phyloP scores from a whole-genome alignment of 768 basidiomycete genomes.

The Podaxis mareebaensis region DNA sequence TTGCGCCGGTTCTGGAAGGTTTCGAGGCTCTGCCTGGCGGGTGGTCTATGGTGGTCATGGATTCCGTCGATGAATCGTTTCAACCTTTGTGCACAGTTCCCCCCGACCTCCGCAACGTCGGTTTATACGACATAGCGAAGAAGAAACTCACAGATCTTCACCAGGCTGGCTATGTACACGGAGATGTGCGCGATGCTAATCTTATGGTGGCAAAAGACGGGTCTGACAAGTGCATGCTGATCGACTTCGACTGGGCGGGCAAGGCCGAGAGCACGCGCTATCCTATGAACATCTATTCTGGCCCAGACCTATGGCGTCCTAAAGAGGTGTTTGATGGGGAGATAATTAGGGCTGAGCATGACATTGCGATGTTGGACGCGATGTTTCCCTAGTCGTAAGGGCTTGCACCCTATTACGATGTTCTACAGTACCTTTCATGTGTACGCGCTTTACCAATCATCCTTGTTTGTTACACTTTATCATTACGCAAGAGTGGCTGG shows the following conservation, averaged over 20 bases:
- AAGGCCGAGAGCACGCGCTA: background rate
- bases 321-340: background rate
- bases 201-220: constrained; percentile 12
- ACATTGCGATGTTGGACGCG: background rate
- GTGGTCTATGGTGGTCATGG: constrained; percentile 29
- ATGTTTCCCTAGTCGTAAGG: background rate
- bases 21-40: constrained; percentile 28
- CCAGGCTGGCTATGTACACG: constrained; percentile 20
- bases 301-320: background rate
- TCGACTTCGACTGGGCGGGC: background rate
- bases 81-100: constrained; percentile 1
- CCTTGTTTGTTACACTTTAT: no score
- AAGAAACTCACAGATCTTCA: constrained; percentile 19
- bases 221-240: background rate
- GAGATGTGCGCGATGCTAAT: constrained; percentile 22
- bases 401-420: no score
- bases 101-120: constrained; percentile 3
- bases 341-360: background rate
- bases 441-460: no score
- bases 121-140: no score
- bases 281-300: background rate
- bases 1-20: constrained; percentile 26
- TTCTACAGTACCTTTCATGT: no score
- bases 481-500: no score
- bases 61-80: constrained; percentile 14